Conservation (phyloP, 768 basidiomycete species). For the Leucosporidium scottii region DNA sequence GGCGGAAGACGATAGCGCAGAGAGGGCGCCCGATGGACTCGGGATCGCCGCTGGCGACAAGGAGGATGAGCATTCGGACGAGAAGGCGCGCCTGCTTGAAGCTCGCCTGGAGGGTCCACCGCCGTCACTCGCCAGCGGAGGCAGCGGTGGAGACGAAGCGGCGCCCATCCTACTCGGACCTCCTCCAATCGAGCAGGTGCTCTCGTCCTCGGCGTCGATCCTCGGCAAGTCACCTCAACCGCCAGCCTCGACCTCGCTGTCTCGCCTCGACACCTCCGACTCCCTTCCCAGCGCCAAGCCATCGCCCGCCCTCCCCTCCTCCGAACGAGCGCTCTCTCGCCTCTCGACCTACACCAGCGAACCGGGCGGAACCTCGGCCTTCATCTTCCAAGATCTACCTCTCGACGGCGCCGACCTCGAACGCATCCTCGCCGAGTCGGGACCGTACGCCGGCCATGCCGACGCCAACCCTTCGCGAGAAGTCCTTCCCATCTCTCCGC, state of each 20-base stretch:
- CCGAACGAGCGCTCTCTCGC: neutral
- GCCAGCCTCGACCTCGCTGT: neutral
- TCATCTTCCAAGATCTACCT: neutral
- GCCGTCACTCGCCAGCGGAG: slow-evolving; percentile 5
- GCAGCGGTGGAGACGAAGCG: neutral
- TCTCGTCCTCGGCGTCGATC: neutral
- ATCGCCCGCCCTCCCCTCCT: neutral
- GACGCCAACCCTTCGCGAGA: neutral
- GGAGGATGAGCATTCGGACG: slow-evolving; percentile 1
- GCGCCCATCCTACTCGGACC: neutral
- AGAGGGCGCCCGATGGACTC: neutral
- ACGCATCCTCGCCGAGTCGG: slow-evolving; percentile 3
- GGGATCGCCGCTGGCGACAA: neutral
- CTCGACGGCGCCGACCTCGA: neutral
- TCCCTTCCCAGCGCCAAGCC: neutral
- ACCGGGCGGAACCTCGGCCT: neutral
- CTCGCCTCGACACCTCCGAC: neutral
- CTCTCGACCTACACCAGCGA: neutral
- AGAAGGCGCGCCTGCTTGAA: neutral
- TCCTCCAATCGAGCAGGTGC: neutral
- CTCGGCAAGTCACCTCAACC: neutral
- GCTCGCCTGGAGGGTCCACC: neutral
- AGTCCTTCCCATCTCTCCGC: neutral
- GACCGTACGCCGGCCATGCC: neutral
- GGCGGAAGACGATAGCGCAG: slow-evolving; percentile 41